Evolutionary conservation across 768 basidiomycete species (phyloP).

Genomic region (Lyophyllum decastes): DNA sequence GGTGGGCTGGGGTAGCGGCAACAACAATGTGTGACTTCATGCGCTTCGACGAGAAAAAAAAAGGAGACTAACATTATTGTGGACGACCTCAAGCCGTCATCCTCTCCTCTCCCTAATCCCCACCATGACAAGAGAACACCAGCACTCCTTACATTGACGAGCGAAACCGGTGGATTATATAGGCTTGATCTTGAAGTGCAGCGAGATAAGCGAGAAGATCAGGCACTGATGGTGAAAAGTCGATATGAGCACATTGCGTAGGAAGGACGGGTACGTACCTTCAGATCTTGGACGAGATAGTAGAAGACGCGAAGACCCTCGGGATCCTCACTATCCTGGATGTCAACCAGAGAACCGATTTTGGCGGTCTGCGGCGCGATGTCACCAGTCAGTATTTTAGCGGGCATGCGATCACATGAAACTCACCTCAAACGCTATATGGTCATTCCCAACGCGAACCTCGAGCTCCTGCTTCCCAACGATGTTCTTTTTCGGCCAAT

Average conservation of each 20-base stretch:
- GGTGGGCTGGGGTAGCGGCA: slow-evolving; percentile 1
- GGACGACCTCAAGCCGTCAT: slow-evolving; percentile 9
- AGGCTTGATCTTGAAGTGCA: slow-evolving; percentile 99
- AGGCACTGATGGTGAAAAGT: slow-evolving; percentile 64
- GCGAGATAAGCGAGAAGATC: slow-evolving; percentile 95
- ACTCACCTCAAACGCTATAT: slow-evolving; percentile 93
- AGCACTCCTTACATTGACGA: slow-evolving; percentile 16
- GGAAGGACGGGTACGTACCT: slow-evolving; percentile 48
- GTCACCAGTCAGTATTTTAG: neutral
- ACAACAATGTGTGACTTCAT: slow-evolving; percentile 2
- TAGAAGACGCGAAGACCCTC: slow-evolving; percentile 98
- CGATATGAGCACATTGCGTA: neutral
- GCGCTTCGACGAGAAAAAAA: neutral
- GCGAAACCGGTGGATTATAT: slow-evolving; percentile 50
- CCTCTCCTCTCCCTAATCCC: slow-evolving; percentile 1
- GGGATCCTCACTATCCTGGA: slow-evolving; percentile 95
- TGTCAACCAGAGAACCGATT: slow-evolving; percentile 95
- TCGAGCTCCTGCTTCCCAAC: slow-evolving; percentile 99
- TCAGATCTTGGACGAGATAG: slow-evolving; percentile 97
- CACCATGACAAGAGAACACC: neutral
- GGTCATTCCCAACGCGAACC: slow-evolving; percentile 90
- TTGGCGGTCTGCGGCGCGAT: slow-evolving; percentile 78
- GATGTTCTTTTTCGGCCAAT: slow-evolving; percentile 99
- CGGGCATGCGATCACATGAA: neutral
- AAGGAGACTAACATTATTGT: slow-evolving; percentile 3